These are phyloP conservation scores for Boletus rubroflammeus DNA, from an alignment of 768 basidiomycete species.

Conservation along the genomic window DNA sequence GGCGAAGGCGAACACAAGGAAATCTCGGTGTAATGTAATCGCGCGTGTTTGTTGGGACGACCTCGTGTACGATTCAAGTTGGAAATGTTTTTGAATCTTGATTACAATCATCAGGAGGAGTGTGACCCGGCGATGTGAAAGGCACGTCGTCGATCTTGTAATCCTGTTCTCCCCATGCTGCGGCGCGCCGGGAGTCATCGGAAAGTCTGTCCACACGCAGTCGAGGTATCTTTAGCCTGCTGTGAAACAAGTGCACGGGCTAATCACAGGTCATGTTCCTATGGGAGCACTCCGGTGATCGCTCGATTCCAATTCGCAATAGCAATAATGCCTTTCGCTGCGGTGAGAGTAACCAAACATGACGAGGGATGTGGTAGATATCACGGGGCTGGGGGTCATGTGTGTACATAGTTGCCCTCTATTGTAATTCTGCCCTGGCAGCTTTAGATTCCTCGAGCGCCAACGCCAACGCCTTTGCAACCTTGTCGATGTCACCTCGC, in stretches of 20 bases:
- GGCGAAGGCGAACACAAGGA: constrained; percentile 64
- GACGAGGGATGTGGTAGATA: not conserved
- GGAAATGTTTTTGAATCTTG: not conserved
- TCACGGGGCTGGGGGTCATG: not conserved
- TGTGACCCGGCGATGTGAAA: not conserved
- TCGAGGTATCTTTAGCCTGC: not conserved
- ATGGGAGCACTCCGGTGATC: not conserved
- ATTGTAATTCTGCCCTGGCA: constrained; percentile 11
- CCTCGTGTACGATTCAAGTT: not conserved
- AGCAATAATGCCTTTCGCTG: too few species aligned
- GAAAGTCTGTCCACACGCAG: not conserved
- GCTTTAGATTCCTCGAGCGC: constrained; percentile 39
- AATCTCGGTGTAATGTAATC: constrained; percentile 15
- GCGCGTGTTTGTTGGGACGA: not conserved
- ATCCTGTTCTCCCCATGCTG: not conserved
- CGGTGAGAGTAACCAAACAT: not conserved
- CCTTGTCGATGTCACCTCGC: constrained; percentile 72
- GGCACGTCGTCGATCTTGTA: not conserved
- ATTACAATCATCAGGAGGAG: not conserved
- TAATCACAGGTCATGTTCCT: not conserved
- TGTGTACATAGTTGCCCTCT: not conserved
- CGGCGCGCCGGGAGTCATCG: not conserved
- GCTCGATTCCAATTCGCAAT: not conserved
- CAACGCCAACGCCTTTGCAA: constrained; percentile 64
- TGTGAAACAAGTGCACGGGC: not conserved